Conservation (phyloP, 108 stramenopile species). For the Mediolabrus comicus region DNA sequence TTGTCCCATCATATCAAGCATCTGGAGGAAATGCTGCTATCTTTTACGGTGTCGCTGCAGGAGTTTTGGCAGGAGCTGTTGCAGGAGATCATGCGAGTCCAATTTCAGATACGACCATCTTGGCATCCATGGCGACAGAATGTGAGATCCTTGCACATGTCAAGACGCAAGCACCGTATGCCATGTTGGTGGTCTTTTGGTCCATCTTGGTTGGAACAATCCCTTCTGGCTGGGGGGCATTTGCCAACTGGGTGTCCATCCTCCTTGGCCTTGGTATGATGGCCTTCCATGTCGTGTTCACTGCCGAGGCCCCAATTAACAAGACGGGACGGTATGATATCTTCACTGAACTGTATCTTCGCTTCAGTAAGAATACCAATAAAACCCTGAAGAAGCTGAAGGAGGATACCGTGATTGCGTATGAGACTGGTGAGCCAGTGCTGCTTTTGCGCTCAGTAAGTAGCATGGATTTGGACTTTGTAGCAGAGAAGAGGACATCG, state of each 20-base stretch:
- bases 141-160: constrained; percentile 62
- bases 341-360: constrained; percentile 33
- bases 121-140: constrained; percentile 56
- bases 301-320: constrained; percentile 24
- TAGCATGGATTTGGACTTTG: too few relatives aligned
- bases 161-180: constrained; percentile 75
- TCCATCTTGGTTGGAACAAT: constrained; percentile 44
- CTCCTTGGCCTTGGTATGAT: constrained; percentile 32
- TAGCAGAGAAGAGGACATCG: too few relatives aligned
- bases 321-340: constrained; percentile 42
- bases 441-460: too few relatives aligned
- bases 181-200: constrained; percentile 43
- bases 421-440: too few relatives aligned
- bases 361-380: too few relatives aligned
- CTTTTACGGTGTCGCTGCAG: constrained; percentile 57
- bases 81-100: constrained; percentile 77
- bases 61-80: constrained; percentile 61
- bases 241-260: constrained; percentile 20
- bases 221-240: constrained; percentile 25
- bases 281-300: constrained; percentile 16
- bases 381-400: too few relatives aligned
- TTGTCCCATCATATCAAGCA: constrained; percentile 56
- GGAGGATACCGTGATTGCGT: too few relatives aligned
- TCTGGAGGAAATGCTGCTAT: constrained; percentile 48
- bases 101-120: constrained; percentile 77